Evolutionary conservation across 768 basidiomycete genomes (phyloP).

Genomic region (Termitomyces sp.): DNA sequence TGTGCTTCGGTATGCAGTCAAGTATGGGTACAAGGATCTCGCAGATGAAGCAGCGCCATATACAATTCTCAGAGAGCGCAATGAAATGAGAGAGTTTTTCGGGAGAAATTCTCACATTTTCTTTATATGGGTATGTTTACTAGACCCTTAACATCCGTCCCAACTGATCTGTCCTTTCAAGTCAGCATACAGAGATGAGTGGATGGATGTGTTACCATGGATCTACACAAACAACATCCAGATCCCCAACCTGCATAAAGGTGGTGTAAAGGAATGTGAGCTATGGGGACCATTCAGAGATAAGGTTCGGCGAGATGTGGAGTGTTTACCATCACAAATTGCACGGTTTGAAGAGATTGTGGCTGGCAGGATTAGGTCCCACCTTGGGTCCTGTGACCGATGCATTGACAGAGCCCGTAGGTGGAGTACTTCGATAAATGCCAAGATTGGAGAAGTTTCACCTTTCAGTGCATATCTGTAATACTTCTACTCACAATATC

Average conservation of each 20-base stretch:
- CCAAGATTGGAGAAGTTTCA: not conserved
- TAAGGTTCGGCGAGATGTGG: not conserved
- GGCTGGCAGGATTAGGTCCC: not conserved
- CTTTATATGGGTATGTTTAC: constrained; percentile 5
- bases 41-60: constrained; percentile 3
- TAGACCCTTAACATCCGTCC: too few relatives aligned
- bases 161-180: not conserved
- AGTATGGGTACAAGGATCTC: constrained; percentile 8
- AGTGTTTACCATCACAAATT: not conserved
- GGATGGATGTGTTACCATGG: not conserved
- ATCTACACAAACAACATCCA: constrained; percentile 4
- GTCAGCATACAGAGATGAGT: constrained; percentile 8
- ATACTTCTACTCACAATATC: too few relatives aligned
- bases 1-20: constrained; percentile 10
- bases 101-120: not conserved
- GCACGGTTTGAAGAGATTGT: constrained; percentile 2
- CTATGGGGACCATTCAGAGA: constrained; percentile 8
- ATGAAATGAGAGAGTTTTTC: constrained; percentile 3
- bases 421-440: not conserved
- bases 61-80: not conserved
- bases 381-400: not conserved
- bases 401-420: constrained; percentile 3
- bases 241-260: constrained; percentile 2
- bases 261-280: not conserved
- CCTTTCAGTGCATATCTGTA: constrained; percentile 3